phyloP scores from a whole-genome alignment of 345 rosid species.

The Euphorbia lathyris region DNA sequence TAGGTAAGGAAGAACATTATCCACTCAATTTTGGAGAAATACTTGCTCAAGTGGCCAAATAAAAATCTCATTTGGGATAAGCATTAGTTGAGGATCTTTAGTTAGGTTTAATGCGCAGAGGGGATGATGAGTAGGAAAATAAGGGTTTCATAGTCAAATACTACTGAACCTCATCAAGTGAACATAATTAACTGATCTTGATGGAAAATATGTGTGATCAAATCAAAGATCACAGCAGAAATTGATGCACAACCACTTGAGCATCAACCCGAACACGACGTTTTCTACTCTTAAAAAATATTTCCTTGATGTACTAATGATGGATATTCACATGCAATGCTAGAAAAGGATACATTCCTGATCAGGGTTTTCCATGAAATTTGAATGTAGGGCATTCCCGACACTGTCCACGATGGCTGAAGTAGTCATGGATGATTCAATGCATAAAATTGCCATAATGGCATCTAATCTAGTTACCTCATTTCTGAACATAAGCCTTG shows the following conservation, averaged over 20 bases:
- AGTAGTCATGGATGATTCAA: conserved; percentile 93
- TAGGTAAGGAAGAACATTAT: background rate
- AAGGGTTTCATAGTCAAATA: too few relatives aligned
- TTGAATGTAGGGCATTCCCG: conserved; percentile 88
- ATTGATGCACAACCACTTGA: background rate
- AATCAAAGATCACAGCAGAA: background rate
- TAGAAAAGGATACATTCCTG: conserved; percentile 82
- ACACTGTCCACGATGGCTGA: conserved; percentile 84
- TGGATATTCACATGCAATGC: conserved; percentile 6
- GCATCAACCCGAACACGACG: background rate
- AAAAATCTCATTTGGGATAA: background rate
- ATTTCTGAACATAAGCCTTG: conserved; percentile 92
- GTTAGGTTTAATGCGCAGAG: too few relatives aligned
- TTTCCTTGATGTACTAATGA: background rate
- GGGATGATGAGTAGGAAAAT: too few relatives aligned
- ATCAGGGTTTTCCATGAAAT: conserved; percentile 81
- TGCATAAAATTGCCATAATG: conserved; percentile 83
- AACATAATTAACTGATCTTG: background rate
- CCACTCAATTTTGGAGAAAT: background rate
- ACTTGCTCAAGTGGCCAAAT: background rate
- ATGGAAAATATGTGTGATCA: background rate
- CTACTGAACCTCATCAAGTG: background rate
- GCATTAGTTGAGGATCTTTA: background rate
- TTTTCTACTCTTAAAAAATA: background rate
- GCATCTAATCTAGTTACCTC: conserved; percentile 84